Base-by-base conservation (phyloP, 1,284 basidiomycete genomes). In the Peniophora sp. region DNA sequence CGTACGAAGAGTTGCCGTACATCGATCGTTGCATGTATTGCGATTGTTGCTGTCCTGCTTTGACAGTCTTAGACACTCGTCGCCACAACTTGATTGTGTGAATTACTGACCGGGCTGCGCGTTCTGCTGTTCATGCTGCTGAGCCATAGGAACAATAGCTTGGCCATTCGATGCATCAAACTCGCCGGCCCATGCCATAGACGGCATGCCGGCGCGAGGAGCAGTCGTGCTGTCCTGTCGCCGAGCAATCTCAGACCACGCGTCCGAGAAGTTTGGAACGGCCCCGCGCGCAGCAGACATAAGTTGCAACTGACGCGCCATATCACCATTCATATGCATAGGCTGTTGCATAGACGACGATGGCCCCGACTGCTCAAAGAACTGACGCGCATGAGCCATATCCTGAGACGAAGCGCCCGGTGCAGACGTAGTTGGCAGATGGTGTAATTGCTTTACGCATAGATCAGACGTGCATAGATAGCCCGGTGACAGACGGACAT, bases 301-400 rank as follows among this genome's bases (percentile, higher is more conserved):
- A 50, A 67, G 69, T 17, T 69, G 60, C 43, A 78, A 58, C 32
- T 76, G 54, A 24, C 39, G 54, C 38, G 54, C 49, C 16, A 43
- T 22, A 22, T 20, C 39, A 8, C 20, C 44, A 22, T 24, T 41
- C 48, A 58, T 45, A 24, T 51, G 47, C 17, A 52, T 52, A 19
- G 72, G 1, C 63, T 59, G n/a, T 68, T 70, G 19, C 65, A 57
- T 34, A 71, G 63, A 50, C 64, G 56, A 57, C 65, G 19, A 41
- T 41, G 38, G n/a, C 5, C 38, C 38, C 16, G 16, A 61, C 61
- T 67, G 68, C 51, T 84, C 77, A 60, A 91, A 91, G 66, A 91
- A 91, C 55, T 87, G 85, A 38, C 83, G 80, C 23, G 88, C 88
- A 58, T 88, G 77, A n/a, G 79, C 75, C 47, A 81, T 63, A 64